Evolutionary conservation across 495 filamentous ascomycete genomes (phyloP), one percentile per base, ranked within the genome.

Genomic region (Glonium stellatum): DNA sequence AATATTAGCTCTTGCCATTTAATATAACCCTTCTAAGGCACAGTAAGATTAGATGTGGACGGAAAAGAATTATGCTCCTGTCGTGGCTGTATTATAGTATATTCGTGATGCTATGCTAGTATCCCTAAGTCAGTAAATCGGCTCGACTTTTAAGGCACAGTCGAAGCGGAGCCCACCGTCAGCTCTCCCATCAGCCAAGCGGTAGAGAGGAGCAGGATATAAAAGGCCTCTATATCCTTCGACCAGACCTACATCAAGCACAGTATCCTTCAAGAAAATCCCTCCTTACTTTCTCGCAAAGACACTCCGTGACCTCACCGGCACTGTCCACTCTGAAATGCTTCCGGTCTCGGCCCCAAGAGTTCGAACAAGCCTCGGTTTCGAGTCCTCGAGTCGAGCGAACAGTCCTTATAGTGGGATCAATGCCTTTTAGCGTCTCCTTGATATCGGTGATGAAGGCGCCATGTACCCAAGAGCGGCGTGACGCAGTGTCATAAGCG

Each of bases 141-240:
- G 36, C 36, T 39, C 36, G 15, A 39, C 36, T 39, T 39, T 39
- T 39, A 39, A 48, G 46, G 46, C 46, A 18, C 46, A 48, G 46
- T 48, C 21, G 46, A 48, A 22, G 21, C 46, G 46, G 46, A 19
- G 46, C 46, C 46, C 21, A 48, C 46, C 19, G 10, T 48, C 19
- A 48, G 46, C 46, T 48, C 46, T 48, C 46, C 46, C 46, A 48
- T 39, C 15, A 39, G 36, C 46, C 19, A 22, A 48, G 46, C 46
- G 21, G 19, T 19, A 48, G 46, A 48, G 46, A 22, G 21, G 46
- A 48, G 46, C 46, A 48, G 18, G 46, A 48, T 48, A 48, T 48
- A 48, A 48, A 48, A 48, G 36, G 8, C 15, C 36, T 39, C 36
- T 39, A 8, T 39, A 39, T 15, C 36, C 36, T 39, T 39, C 36